phyloP scores from a whole-genome alignment of 371 early-diverging fungal species.

The Gilbertella persicaria region DNA sequence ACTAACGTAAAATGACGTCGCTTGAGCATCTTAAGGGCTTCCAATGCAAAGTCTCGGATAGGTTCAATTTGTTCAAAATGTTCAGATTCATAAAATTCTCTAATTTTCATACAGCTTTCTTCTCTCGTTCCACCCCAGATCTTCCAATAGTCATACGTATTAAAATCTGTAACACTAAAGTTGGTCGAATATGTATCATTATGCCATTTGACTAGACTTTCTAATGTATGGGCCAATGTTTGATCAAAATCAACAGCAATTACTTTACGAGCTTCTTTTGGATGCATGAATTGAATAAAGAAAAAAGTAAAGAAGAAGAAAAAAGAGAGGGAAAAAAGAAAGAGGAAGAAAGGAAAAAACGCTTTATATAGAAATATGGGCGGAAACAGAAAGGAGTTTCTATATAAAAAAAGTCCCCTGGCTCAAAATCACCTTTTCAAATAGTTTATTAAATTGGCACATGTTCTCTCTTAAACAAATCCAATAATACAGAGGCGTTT shows the following conservation, averaged over 20 bases:
- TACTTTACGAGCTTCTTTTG: slow-evolving; percentile 39
- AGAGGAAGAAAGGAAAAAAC: slow-evolving; percentile 3
- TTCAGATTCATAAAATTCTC: slow-evolving; percentile 50
- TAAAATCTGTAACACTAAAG: slow-evolving; percentile 38
- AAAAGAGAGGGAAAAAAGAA: slow-evolving; percentile 1
- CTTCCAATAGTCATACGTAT: slow-evolving; percentile 48
- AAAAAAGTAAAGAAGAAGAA: neutral
- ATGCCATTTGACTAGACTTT: slow-evolving; percentile 48
- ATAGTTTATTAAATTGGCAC: neutral
- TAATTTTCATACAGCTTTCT: slow-evolving; percentile 45
- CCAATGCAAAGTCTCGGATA: slow-evolving; percentile 52
- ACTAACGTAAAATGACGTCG: slow-evolving; percentile 49
- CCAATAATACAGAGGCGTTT: too few relatives aligned
- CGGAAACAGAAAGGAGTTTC: slow-evolving; percentile 1
- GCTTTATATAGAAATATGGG: neutral
- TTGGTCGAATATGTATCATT: slow-evolving; percentile 45
- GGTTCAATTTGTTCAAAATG: slow-evolving; percentile 50
- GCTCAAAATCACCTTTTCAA: too few relatives aligned
- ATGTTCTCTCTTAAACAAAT: slow-evolving; percentile 3
- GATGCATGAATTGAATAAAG: neutral
- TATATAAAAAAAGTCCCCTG: neutral
- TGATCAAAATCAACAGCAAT: slow-evolving; percentile 58
- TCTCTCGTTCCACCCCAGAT: slow-evolving; percentile 53
- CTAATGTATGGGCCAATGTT: slow-evolving; percentile 46
- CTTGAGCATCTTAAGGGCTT: slow-evolving; percentile 54